phyloP scores from a whole-genome alignment of 108 stramenopile species.

The Cyclotella sp. region DNA sequence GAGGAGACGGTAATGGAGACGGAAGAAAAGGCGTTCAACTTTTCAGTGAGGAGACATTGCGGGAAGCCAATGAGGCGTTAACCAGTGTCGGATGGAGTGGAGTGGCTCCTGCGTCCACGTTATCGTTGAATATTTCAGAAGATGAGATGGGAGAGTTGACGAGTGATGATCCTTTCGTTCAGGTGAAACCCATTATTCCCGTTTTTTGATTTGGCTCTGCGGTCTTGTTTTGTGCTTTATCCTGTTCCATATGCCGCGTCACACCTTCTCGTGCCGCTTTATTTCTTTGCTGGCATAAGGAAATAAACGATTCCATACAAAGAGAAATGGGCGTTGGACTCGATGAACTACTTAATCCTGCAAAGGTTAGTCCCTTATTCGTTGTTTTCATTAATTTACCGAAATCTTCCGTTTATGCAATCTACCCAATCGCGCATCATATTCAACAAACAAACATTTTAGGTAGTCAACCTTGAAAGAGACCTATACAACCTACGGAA shows the following conservation, averaged over 20 bases:
- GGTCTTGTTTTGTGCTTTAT: neutral
- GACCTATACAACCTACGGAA: slow-evolving; percentile 79
- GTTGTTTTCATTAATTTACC: neutral
- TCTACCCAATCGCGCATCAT: neutral
- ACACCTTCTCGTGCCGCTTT: too few species aligned
- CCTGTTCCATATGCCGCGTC: too few species aligned
- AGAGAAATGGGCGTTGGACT: slow-evolving; percentile 74
- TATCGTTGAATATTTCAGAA: slow-evolving; percentile 14
- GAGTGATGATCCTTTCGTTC: slow-evolving; percentile 55
- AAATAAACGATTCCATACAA: slow-evolving; percentile 77
- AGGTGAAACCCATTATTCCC: neutral
- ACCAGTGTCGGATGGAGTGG: slow-evolving; percentile 72
- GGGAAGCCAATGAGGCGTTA: slow-evolving; percentile 73
- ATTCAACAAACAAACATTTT: neutral
- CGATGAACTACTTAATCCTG: slow-evolving; percentile 90
- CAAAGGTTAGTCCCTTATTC: slow-evolving; percentile 60
- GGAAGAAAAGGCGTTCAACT: slow-evolving; percentile 12
- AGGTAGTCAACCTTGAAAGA: slow-evolving; percentile 90
- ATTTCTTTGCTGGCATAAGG: neutral
- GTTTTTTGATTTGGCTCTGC: neutral
- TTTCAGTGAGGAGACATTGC: slow-evolving; percentile 31
- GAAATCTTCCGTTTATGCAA: neutral
- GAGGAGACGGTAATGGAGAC: neutral
- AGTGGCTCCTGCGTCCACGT: slow-evolving; percentile 20
- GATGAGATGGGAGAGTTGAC: slow-evolving; percentile 60